Conservation (phyloP, 2,329 filamentous ascomycete genomes). For the Colletotrichum karsti region DNA sequence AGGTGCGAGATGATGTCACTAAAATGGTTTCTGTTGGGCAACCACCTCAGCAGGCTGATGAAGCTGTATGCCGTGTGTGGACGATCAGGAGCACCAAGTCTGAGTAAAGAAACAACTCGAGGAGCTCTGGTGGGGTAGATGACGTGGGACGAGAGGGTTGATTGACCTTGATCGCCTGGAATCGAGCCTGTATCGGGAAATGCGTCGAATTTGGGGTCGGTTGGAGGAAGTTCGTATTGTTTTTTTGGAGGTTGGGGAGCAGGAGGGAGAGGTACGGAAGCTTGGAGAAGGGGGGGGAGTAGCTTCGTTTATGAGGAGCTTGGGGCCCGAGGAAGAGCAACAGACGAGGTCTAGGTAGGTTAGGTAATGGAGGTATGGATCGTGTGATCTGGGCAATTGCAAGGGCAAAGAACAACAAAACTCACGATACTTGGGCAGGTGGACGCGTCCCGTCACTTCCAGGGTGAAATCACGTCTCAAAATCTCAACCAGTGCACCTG, state of each 20-base stretch:
- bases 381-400: neutral
- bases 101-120: constrained; percentile 3
- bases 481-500: neutral
- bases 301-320: constrained; percentile 11
- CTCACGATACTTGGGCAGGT: constrained; percentile 18
- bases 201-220: neutral
- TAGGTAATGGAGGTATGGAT: neutral
- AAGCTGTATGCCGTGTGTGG: constrained; percentile 1
- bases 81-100: neutral
- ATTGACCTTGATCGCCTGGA: constrained; percentile 15
- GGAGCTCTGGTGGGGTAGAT: constrained; percentile 12
- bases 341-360: neutral
- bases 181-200: constrained; percentile 1
- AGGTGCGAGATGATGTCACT: constrained; percentile 18
- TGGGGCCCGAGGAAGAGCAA: neutral
- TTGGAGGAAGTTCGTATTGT: constrained; percentile 6
- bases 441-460: constrained; percentile 19
- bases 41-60: neutral
- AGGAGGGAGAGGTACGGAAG: neutral
- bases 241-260: neutral
- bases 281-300: neutral
- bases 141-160: constrained; percentile 16
- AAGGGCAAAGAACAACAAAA: neutral
- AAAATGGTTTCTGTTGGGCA: neutral
- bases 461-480: neutral